Base-by-base conservation (phyloP, 1,139 yeast genomes). In the Hanseniaspora sp. region DNA sequence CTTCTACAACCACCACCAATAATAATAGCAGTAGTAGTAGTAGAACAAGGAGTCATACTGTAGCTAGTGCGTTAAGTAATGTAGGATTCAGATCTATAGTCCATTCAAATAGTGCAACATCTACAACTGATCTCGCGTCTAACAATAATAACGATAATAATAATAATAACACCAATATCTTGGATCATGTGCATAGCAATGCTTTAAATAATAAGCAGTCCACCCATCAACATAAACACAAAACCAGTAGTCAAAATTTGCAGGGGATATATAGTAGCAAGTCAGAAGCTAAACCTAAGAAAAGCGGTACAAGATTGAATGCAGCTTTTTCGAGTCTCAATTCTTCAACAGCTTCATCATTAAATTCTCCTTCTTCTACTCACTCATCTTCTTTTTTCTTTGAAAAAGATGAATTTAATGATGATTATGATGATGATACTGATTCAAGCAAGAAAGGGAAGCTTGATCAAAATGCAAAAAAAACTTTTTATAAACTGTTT, bases 81-180 rank as follows among this genome's bases (percentile, higher is more conserved):
- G 67, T 66, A n/a, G 69, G 69, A 3, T 66, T 66, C 45, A 69
- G 64, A 48, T 66, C 69, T 1, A 65, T 66, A 17, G 63, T 63
- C 31, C 62, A 62, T 46, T 58, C 41, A 28, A 46, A 40, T 12
- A 28, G 44, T 15, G n/a, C 47, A 15, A 23, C 34, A 1, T 35
- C 30, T 18, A 2, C 18, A 7, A 15, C 34, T 23, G 46, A 34
- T n/a, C 17, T 31, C 11, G 5, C 41, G 3, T 9, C 31, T 9
- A 23, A 2, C 29, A 39, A 13, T 39, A 9, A 28, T 30, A 23
- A 18, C 29, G 17, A 28, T 13, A 39, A 18, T 18, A 18, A 18
- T 18, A 39, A 35, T 13, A 37, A 37, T 7, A 37, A 37, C 39
- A n/a, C 4, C 23, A 23, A 23, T 23, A 4, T 4, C 23, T 23